Conservation (phyloP, 2,329 filamentous ascomycete species). For the Verticillium zaregamsianum region DNA sequence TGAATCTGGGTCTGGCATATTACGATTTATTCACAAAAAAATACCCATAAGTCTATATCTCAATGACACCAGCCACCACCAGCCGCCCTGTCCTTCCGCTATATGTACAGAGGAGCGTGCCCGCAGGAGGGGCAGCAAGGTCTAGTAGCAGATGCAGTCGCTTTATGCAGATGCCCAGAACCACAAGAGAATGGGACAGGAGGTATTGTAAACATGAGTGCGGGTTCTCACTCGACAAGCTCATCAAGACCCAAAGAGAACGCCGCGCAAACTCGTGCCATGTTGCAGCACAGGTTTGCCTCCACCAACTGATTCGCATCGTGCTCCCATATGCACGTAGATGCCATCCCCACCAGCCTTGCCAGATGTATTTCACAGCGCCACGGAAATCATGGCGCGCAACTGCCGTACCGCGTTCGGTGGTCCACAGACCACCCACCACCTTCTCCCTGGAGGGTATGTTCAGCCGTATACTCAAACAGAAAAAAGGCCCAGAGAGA, state of each 20-base stretch:
- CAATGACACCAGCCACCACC: constrained; percentile 5
- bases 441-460: neutral
- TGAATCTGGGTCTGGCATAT: neutral
- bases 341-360: neutral
- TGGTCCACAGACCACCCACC: neutral
- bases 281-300: neutral
- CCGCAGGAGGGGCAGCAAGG: neutral
- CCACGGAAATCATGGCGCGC: too few species aligned
- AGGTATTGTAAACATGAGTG: neutral
- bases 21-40: neutral
- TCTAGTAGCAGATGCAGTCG: neutral
- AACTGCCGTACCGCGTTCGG: too few species aligned
- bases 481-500: neutral
- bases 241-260: neutral
- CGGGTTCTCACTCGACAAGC: neutral
- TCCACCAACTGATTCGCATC: neutral
- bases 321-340: neutral
- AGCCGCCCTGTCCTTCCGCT: neutral
- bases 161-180: neutral
- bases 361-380: neutral
- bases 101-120: neutral
- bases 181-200: neutral
- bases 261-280: neutral
- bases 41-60: constrained; percentile 7
- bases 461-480: neutral